Conservation (phyloP, 345 rosid genomes). For the Dipteronia sinensis region DNA sequence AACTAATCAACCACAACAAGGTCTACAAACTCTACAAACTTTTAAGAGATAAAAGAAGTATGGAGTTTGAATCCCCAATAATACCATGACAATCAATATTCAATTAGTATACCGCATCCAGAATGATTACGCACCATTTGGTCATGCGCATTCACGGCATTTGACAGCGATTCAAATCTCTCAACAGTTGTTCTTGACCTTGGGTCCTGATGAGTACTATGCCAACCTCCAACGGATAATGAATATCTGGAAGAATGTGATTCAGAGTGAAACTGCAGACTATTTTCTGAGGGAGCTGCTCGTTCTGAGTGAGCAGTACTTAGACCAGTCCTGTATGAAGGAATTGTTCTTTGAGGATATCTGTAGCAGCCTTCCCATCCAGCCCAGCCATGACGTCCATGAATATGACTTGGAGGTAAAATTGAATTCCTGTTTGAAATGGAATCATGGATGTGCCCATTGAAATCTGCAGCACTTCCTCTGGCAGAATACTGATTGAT, state of each 20-base stretch:
- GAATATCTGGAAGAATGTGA: constrained; percentile 26
- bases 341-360: constrained; percentile 17
- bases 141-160: constrained; percentile 18
- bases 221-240: constrained; percentile 30
- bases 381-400: constrained; percentile 11
- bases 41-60: too few relatives aligned
- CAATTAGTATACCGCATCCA: neutral
- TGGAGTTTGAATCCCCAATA: neutral
- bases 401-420: constrained; percentile 15
- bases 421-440: constrained; percentile 28
- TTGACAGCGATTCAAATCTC: constrained; percentile 24
- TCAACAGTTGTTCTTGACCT: constrained; percentile 29
- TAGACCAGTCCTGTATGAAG: constrained; percentile 9
- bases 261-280: constrained; percentile 21
- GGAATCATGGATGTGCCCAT: constrained; percentile 20
- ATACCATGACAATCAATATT: neutral
- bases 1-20: too few relatives aligned
- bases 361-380: neutral
- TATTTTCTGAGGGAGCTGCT: constrained; percentile 17
- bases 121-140: constrained; percentile 26
- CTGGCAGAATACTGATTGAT: constrained; percentile 26
- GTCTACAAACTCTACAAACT: too few relatives aligned
- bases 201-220: constrained; percentile 22
- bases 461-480: constrained; percentile 21
- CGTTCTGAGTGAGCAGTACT: constrained; percentile 14